Percentiles rank a stretch among this genome's conserved stretches.
Evolutionary conservation across 208 protist genomes (phyloP).

Genomic region (Leishmania lainsoni): DNA sequence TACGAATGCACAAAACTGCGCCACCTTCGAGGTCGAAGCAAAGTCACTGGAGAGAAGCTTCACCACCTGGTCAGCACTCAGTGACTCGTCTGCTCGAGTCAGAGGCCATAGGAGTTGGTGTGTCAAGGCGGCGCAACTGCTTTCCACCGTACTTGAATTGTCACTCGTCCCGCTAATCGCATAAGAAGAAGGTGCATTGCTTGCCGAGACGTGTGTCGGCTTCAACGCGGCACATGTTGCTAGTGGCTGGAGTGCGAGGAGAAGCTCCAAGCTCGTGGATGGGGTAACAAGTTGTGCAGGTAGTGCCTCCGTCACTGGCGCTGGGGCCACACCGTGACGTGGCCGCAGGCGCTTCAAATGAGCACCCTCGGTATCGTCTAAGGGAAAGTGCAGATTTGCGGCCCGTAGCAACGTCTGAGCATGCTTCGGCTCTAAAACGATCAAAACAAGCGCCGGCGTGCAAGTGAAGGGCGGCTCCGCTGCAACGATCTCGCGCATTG

Average conservation of each 20-base stretch:
- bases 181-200: background rate
- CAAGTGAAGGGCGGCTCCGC: slow-evolving; percentile 49
- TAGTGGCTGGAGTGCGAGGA: slow-evolving; percentile 3
- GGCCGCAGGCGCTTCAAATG: slow-evolving; percentile 84
- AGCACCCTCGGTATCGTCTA: slow-evolving; percentile 24
- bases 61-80: slow-evolving; percentile 2
- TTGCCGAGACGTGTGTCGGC: background rate
- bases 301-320: background rate
- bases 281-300: background rate
- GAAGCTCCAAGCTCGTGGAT: slow-evolving; percentile 5
- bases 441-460: slow-evolving; percentile 42
- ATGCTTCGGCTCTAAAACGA: slow-evolving; percentile 39
- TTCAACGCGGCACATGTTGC: background rate
- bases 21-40: background rate
- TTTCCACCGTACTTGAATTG: background rate
- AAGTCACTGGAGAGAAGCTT: slow-evolving; percentile 2
- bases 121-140: background rate
- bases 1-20: background rate
- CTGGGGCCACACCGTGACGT: background rate
- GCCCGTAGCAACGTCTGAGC: slow-evolving; percentile 54
- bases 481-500: slow-evolving; percentile 60
- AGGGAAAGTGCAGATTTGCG: slow-evolving; percentile 60
- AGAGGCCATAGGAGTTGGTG: background rate
- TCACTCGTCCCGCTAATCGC: background rate
- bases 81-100: background rate